A percentile compares a stretch with the other conserved stretches of the same genome.
Conservation (phyloP, 2,329 filamentous ascomycete species). For the Neonectria neomacrospora region DNA sequence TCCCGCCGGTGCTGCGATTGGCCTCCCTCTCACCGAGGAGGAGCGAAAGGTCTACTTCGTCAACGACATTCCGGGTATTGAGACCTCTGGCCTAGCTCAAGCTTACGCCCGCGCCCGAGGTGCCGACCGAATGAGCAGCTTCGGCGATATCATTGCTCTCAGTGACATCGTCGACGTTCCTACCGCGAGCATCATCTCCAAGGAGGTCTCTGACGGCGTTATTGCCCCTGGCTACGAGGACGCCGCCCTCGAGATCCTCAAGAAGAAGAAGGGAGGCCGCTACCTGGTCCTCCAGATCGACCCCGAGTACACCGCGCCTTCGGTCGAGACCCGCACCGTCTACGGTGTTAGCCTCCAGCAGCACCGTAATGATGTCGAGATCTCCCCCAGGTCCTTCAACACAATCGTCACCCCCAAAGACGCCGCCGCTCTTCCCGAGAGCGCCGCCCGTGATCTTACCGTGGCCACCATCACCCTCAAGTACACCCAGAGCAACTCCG, state of each 20-base stretch:
- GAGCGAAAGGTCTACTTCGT: conserved; percentile 99
- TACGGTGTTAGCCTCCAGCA: conserved; percentile 91
- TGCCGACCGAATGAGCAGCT: conserved; percentile 98
- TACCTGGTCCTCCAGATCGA: conserved; percentile 98
- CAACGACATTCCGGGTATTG: conserved; percentile 90
- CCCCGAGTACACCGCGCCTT: conserved; percentile 81
- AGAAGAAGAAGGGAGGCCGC: conserved; percentile 98
- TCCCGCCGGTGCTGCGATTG: conserved; percentile 94
- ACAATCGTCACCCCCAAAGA: conserved; percentile 89
- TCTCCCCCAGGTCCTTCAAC: conserved; percentile 86
- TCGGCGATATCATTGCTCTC: conserved; percentile 94
- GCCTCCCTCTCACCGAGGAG: conserved; percentile 82
- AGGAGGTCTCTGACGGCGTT: conserved; percentile 97
- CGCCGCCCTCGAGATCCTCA: conserved; percentile 88
- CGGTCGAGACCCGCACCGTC: conserved; percentile 86
- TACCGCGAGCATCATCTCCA: conserved; percentile 96
- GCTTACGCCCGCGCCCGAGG: conserved; percentile 96
- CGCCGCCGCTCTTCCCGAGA: conserved; percentile 75
- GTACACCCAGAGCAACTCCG: conserved; percentile 99
- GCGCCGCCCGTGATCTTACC: conserved; percentile 87
- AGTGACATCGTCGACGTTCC: conserved; percentile 90
- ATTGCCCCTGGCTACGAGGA: conserved; percentile 89
- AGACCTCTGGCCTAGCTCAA: conserved; percentile 86
- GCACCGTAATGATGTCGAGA: conserved; percentile 90
- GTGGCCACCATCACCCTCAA: conserved; percentile 97